Evolutionary conservation across 2,329 filamentous ascomycete genomes (phyloP).

Genomic region (Rhinocladiella similis): DNA sequence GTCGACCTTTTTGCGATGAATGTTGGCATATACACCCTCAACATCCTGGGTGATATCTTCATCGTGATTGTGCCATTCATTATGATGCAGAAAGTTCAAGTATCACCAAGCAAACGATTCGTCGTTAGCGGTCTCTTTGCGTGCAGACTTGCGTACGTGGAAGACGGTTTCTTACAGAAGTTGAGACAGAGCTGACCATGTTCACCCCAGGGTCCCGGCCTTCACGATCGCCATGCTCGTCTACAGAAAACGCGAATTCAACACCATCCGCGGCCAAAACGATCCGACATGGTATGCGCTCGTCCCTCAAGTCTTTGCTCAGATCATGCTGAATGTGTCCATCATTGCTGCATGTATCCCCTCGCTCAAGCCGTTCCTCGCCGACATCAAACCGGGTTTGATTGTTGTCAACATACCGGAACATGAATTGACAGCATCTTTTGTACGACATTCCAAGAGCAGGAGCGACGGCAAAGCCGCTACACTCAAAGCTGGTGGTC

Average conservation of each 20-base stretch:
- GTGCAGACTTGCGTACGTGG: conserved; percentile 28
- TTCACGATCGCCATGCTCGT: conserved; percentile 24
- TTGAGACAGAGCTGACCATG: conserved; percentile 3
- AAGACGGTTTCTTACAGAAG: not conserved
- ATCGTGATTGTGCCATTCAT: conserved; percentile 27
- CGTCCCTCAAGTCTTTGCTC: conserved; percentile 28
- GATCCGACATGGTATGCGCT: conserved; percentile 29
- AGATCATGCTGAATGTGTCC: conserved; percentile 26
- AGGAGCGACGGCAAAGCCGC: not conserved
- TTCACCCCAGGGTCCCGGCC: conserved; percentile 22
- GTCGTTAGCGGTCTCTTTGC: conserved; percentile 28
- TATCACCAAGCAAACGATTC: conserved; percentile 21
- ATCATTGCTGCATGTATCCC: conserved; percentile 33
- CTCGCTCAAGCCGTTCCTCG: conserved; percentile 28
- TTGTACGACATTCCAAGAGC: conserved; percentile 1
- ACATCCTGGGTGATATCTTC: conserved; percentile 29
- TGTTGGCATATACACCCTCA: conserved; percentile 20
- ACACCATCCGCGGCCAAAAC: conserved; percentile 7
- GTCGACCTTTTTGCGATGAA: conserved; percentile 29
- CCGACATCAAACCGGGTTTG: conserved; percentile 29
- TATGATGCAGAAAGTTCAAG: conserved; percentile 29
- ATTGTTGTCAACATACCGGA: conserved; percentile 29
- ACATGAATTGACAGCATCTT: conserved; percentile 7
- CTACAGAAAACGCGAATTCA: conserved; percentile 21
- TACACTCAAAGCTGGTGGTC: not conserved